A percentile compares a stretch with the other conserved stretches of the same genome.
Evolutionary conservation across 1,139 yeast species (phyloP).

Genomic region (Lizanozyma gosingica): DNA sequence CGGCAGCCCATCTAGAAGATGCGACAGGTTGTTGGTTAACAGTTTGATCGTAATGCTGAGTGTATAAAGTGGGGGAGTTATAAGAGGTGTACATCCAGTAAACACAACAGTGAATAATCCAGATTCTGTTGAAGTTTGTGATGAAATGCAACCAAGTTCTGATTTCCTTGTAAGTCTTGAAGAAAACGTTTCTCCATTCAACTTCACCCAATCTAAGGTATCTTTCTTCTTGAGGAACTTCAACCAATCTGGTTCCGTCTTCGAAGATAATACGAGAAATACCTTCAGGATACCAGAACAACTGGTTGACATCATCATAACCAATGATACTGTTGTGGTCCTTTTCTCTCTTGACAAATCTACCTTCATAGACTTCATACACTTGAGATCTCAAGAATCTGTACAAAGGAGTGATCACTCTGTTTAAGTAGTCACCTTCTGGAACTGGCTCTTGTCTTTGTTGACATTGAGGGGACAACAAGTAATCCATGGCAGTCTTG

Average conservation of each 20-base stretch:
- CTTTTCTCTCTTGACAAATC: slow-evolving; percentile 93
- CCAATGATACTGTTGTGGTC: slow-evolving; percentile 94
- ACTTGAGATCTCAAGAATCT: slow-evolving; percentile 90
- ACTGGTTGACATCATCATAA: slow-evolving; percentile 96
- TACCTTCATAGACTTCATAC: slow-evolving; percentile 88
- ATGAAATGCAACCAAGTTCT: slow-evolving; percentile 97
- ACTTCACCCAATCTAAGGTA: slow-evolving; percentile 86
- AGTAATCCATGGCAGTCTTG: slow-evolving; percentile 87
- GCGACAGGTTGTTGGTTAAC: slow-evolving; percentile 77
- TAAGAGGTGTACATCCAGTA: slow-evolving; percentile 94
- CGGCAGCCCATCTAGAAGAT: slow-evolving; percentile 87
- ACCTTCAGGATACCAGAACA: slow-evolving; percentile 99
- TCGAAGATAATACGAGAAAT: slow-evolving; percentile 83
- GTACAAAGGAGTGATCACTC: slow-evolving; percentile 89
- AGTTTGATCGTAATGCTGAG: slow-evolving; percentile 76
- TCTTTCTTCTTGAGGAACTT: slow-evolving; percentile 83
- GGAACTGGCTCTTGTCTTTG: slow-evolving; percentile 85
- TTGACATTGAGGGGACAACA: slow-evolving; percentile 82
- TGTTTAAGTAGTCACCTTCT: slow-evolving; percentile 91
- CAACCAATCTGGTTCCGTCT: slow-evolving; percentile 88
- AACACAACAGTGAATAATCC: slow-evolving; percentile 85
- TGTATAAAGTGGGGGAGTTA: slow-evolving; percentile 86
- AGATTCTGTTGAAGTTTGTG: slow-evolving; percentile 94
- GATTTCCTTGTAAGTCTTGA: slow-evolving; percentile 92
- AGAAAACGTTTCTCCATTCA: slow-evolving; percentile 85